A percentile compares a stretch with the other conserved stretches of the same genome.
These are phyloP conservation scores for Mucor sp. DNA, from an alignment of 371 early-diverging fungal species.

Conservation along the genomic window DNA sequence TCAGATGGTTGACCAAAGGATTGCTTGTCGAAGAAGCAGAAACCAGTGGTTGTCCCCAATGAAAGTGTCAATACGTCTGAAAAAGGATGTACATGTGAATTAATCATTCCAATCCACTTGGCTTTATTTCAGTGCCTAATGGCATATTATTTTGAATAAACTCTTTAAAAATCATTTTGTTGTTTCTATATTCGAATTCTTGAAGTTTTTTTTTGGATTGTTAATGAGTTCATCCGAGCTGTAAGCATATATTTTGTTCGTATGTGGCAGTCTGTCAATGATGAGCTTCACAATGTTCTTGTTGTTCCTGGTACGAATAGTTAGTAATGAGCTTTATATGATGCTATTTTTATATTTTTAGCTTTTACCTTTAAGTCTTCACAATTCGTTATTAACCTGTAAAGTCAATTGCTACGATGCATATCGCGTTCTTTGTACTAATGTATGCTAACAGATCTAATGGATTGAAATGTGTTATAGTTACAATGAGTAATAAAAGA, in stretches of 20 bases:
- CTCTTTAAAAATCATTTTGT: conserved; percentile 4
- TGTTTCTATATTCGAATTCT: conserved; percentile 10
- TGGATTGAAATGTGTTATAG: conserved; percentile 15
- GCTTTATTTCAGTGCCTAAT: conserved; percentile 2
- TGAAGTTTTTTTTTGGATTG: conserved; percentile 7
- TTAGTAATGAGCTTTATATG: conserved; percentile 17
- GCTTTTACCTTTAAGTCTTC: conserved; percentile 18
- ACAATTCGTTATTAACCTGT: conserved; percentile 19
- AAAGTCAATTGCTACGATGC: conserved; percentile 23
- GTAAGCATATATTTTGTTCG: conserved; percentile 4
- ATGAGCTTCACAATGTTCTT: conserved; percentile 9
- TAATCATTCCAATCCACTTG: conserved; percentile 7
- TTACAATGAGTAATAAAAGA: conserved; percentile 13
- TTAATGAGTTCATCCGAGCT: conserved; percentile 12
- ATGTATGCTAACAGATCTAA: conserved; percentile 17
- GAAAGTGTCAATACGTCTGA: too few relatives aligned
- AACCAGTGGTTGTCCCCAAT: too few relatives aligned
- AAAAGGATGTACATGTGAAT: conserved; percentile 9
- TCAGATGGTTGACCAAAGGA: too few relatives aligned
- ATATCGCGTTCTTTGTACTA: conserved; percentile 7
- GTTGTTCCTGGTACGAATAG: conserved; percentile 13
- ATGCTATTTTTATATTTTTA: conserved; percentile 13
- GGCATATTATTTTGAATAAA: conserved; percentile 1
- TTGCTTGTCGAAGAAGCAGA: too few relatives aligned
- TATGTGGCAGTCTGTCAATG: conserved; percentile 12